A percentile compares a stretch with the other conserved stretches of the same genome.
These are phyloP conservation scores for Microsporum canis DNA, from an alignment of 2,329 filamentous ascomycete species.

Conservation along the genomic window DNA sequence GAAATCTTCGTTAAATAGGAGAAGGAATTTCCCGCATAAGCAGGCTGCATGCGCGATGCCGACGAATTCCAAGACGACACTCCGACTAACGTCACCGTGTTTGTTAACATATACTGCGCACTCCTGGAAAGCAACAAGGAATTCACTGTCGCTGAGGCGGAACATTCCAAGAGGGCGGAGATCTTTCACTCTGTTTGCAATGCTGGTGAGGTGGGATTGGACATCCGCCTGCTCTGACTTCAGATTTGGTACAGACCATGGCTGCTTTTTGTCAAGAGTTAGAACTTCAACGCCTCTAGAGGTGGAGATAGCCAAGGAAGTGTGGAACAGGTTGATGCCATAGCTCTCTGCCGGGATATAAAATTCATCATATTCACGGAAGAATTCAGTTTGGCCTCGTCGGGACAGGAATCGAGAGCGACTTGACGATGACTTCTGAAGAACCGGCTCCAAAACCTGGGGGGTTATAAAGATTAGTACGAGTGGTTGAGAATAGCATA, in stretches of 20 bases:
- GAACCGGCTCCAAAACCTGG: constrained; percentile 82
- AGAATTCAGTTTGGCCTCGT: constrained; percentile 75
- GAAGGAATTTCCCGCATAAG: constrained; percentile 79
- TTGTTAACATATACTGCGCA: constrained; percentile 98
- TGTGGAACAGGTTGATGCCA: constrained; percentile 91
- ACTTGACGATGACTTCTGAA: constrained; percentile 82
- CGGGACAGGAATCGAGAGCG: constrained; percentile 55
- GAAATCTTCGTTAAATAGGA: constrained; percentile 92
- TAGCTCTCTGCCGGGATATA: constrained; percentile 94
- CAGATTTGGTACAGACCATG: constrained; percentile 85
- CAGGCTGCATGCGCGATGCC: constrained; percentile 79
- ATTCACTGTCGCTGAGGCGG: constrained; percentile 81
- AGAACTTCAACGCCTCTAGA: constrained; percentile 89
- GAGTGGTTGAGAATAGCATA: not conserved
- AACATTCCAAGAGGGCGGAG: constrained; percentile 93
- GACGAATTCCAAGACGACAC: constrained; percentile 98
- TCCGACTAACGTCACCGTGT: constrained; percentile 86
- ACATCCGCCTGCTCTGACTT: constrained; percentile 47
- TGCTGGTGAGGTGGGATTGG: constrained; percentile 60
- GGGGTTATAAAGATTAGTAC: constrained; percentile 4
- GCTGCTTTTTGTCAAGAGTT: constrained; percentile 92
- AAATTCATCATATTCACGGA: constrained; percentile 97
- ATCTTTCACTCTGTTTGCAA: constrained; percentile 69
- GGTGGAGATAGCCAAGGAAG: constrained; percentile 81
- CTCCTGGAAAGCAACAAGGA: constrained; percentile 86